Conservation (phyloP, 1,284 basidiomycete species). For the Ustilago crameri region DNA sequence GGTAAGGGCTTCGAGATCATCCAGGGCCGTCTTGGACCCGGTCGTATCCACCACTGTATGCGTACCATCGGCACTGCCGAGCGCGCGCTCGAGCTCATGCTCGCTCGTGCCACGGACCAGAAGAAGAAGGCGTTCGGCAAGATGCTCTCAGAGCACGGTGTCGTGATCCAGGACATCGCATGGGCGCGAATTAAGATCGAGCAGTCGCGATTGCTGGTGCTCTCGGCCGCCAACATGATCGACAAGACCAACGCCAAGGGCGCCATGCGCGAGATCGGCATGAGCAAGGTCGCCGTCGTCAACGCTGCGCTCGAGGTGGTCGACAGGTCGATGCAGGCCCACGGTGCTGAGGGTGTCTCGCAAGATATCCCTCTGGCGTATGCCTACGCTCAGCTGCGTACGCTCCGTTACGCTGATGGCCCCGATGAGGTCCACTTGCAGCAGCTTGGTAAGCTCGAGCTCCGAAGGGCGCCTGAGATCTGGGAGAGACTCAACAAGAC, state of each 20-base stretch:
- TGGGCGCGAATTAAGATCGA: slow-evolving; percentile 93
- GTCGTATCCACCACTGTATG: slow-evolving; percentile 95
- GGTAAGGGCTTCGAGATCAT: slow-evolving; percentile 96
- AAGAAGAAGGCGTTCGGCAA: slow-evolving; percentile 93
- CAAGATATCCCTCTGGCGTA: slow-evolving; percentile 87
- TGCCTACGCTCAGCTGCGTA: slow-evolving; percentile 83
- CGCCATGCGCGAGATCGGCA: slow-evolving; percentile 94
- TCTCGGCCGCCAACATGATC: slow-evolving; percentile 94
- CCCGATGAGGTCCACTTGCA: slow-evolving; percentile 83
- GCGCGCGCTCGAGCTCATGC: slow-evolving; percentile 85
- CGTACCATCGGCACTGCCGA: slow-evolving; percentile 90
- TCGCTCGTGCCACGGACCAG: slow-evolving; percentile 91
- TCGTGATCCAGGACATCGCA: slow-evolving; percentile 89
- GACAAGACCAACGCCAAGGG: slow-evolving; percentile 90
- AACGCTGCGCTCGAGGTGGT: slow-evolving; percentile 86
- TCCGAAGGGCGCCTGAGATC: slow-evolving; percentile 53
- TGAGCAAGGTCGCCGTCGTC: slow-evolving; percentile 90
- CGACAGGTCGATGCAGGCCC: slow-evolving; percentile 88
- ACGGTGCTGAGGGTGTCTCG: slow-evolving; percentile 92
- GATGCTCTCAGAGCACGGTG: slow-evolving; percentile 90
- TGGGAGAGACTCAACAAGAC: slow-evolving; percentile 52
- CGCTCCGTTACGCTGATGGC: slow-evolving; percentile 69
- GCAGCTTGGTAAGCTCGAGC: slow-evolving; percentile 87
- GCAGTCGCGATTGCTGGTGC: slow-evolving; percentile 82
- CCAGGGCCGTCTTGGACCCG: slow-evolving; percentile 95